Percentiles rank a stretch among this genome's conserved stretches.
These are phyloP conservation scores for Hepatocystis sp. DNA, from an alignment of 169 alveolate genomes.

Conservation along the genomic window DNA sequence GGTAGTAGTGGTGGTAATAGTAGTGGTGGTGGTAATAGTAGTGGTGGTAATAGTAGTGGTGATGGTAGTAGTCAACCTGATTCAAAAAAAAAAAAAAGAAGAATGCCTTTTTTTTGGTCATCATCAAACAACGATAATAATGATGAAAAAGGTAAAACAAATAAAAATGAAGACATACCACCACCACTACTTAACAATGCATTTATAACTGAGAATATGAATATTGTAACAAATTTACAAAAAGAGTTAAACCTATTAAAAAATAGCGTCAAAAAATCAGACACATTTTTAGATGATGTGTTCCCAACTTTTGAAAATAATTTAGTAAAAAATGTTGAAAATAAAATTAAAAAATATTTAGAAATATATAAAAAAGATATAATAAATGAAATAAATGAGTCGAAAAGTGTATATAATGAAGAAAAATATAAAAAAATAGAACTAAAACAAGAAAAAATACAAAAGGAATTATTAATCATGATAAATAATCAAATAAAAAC, in stretches of 20 bases:
- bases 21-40: not conserved
- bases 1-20: not conserved
- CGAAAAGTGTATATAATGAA: slow-evolving; percentile 65
- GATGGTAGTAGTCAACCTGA: not conserved
- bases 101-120: too few species aligned
- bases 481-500: slow-evolving; percentile 51
- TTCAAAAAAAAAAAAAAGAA: too few species aligned
- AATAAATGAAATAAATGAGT: slow-evolving; percentile 58
- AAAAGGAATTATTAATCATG: slow-evolving; percentile 30
- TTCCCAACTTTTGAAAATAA: slow-evolving; percentile 32
- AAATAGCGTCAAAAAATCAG: slow-evolving; percentile 31
- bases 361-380: slow-evolving; percentile 74
- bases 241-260: slow-evolving; percentile 29
- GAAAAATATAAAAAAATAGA: slow-evolving; percentile 37
- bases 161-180: not conserved
- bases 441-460: slow-evolving; percentile 39
- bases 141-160: not conserved
- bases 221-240: slow-evolving; percentile 8
- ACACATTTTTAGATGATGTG: slow-evolving; percentile 20
- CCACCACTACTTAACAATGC: too few species aligned
- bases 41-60: not conserved
- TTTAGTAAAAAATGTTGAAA: slow-evolving; percentile 38
- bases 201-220: slow-evolving; percentile 3
- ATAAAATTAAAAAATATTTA: slow-evolving; percentile 58
- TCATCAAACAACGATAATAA: not conserved